A percentile compares a stretch with the other conserved stretches of the same genome.
These are phyloP conservation scores for Capsicum baccatum DNA, from an alignment of 257 asterid species.

Conservation along the genomic window DNA sequence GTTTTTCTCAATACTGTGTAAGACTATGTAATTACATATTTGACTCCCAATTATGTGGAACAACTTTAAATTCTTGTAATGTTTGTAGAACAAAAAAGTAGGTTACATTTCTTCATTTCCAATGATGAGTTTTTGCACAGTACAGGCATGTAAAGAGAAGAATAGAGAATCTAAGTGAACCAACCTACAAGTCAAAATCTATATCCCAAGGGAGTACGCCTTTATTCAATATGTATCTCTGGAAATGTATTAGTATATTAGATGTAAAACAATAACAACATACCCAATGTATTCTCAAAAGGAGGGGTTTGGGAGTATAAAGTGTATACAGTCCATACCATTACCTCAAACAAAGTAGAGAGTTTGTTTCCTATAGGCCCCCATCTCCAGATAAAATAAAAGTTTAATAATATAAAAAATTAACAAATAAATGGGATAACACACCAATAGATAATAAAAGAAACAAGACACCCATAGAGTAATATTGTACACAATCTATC, in stretches of 20 bases:
- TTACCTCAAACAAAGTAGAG: too few relatives aligned
- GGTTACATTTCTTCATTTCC: not conserved
- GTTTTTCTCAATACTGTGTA: not conserved
- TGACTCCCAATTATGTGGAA: not conserved
- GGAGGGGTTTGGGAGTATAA: too few relatives aligned
- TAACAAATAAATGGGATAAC: too few relatives aligned
- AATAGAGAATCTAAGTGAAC: conserved; percentile 28
- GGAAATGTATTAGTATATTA: conserved; percentile 70
- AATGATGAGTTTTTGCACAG: conserved; percentile 23
- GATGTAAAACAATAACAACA: too few relatives aligned
- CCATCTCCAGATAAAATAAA: too few relatives aligned
- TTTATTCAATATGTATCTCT: conserved; percentile 84
- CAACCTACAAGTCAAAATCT: conserved; percentile 98
- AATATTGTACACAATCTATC: too few relatives aligned
- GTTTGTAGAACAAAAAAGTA: not conserved
- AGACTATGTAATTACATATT: conserved; percentile 11
- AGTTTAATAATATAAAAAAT: too few relatives aligned
- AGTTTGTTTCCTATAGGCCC: too few relatives aligned
- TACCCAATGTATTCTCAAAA: too few relatives aligned
- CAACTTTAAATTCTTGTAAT: not conserved
- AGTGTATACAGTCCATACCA: too few relatives aligned
- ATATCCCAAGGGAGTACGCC: conserved; percentile 87
- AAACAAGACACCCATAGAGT: too few relatives aligned
- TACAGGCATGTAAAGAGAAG: conserved; percentile 19
- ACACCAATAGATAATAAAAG: too few relatives aligned